Base-by-base conservation (phyloP, 2,329 filamentous ascomycete genomes). In the Dactylellina sp. region DNA sequence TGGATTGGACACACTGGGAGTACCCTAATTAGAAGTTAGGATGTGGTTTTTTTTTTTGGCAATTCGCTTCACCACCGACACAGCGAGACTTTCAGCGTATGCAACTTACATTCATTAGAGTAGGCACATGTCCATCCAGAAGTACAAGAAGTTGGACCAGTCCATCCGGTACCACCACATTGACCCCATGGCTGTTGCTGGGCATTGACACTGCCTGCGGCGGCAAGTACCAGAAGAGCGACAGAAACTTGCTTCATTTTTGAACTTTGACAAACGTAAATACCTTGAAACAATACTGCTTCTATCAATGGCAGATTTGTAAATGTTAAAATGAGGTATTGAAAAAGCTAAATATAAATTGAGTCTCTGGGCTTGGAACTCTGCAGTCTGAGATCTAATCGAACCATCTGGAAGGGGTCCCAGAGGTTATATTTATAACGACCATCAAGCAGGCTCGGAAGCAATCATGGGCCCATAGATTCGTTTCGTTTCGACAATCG, bases 241-340 rank as follows among this genome's bases (percentile, higher is more conserved):
- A 59, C 18, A n/a, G 40, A 57, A 50, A 66, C 28, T 32, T 50
- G 50, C 40, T 57, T 66, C 62, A 66, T 66, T 50, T 25, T 66
- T 1, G n/a, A 1, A 12, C 18, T 25, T 25, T 18, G 24, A 37
- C 18, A 18, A n/a, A 32, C 9, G 20, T 9, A 44, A 20, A 22
- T 59, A 14, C 11, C 7, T 24, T 44, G 35, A 5, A 57, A 25
- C 35, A 28, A 11, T 22, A 24, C 2, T 53, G 14, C 20, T 24
- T 32, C 5, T 42, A 42, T 42, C 11, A n/a, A 56, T 18, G 50
- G 6, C 9, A 32, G n/a, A 20, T 35, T n/a, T 39, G 11, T 12
- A 4, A 53, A 14, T 37, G 14, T 14, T 37, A 37, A 14, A 37
- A n/a, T n/a, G n/a, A n/a, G n/a, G n/a, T n/a, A n/a, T n/a, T n/a